Evolutionary conservation across 1,139 yeast species (phyloP).

Genomic region (Saccharomyces hybrid): DNA sequence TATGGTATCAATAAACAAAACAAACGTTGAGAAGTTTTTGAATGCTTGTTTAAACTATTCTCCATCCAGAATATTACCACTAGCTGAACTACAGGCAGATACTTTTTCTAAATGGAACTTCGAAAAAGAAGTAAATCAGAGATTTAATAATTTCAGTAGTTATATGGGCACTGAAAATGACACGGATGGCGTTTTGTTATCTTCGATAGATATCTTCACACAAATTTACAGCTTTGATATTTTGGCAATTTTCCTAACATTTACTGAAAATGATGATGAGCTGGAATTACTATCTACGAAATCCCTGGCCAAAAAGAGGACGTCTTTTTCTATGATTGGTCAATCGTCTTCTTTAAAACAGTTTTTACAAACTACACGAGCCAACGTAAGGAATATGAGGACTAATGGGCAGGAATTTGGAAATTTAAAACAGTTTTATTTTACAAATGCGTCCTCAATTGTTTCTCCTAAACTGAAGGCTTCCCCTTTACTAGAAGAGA

Average conservation of each 20-base stretch:
- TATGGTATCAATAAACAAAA: conserved; percentile 10
- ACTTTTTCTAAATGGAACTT: conserved; percentile 8
- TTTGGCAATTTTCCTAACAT: background rate
- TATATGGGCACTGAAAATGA: background rate
- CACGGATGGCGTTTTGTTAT: background rate
- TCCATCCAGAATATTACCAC: conserved; percentile 8
- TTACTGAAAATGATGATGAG: background rate
- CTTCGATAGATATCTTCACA: conserved; percentile 2
- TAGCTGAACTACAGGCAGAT: conserved; percentile 8
- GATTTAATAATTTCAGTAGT: background rate
- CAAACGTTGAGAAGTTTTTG: conserved; percentile 17
- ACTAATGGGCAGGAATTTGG: background rate
- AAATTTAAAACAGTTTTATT: background rate
- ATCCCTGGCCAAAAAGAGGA: background rate
- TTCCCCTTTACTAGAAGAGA: conserved; percentile 13
- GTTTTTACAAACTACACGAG: background rate
- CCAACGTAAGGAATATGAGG: background rate
- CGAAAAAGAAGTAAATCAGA: background rate
- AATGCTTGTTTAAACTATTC: conserved; percentile 22
- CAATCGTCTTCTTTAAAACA: background rate
- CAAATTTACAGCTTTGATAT: conserved; percentile 1
- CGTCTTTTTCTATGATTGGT: background rate
- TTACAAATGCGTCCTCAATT: background rate
- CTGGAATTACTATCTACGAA: background rate
- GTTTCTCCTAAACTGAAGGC: conserved; percentile 10